Evolutionary conservation across 148 eudicot species (phyloP).

Genomic region (Fagopyrum esculentum): DNA sequence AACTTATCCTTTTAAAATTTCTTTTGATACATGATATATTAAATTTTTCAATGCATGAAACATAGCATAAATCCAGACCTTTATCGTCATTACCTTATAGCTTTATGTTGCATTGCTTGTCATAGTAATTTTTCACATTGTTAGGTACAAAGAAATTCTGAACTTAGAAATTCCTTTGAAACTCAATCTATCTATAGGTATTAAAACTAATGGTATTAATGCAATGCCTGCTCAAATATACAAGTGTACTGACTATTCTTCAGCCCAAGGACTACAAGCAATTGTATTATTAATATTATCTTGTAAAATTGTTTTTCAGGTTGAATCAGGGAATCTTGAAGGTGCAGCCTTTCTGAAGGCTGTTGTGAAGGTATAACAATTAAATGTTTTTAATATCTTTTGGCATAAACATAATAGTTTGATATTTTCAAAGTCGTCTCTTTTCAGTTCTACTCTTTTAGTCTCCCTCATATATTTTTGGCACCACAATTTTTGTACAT

Average conservation of each 20-base stretch:
- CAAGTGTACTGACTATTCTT: not conserved
- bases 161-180: not conserved
- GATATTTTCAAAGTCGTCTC: not conserved
- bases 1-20: not conserved
- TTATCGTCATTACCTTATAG: not conserved
- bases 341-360: slow-evolving; percentile 74
- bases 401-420: not conserved
- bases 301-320: slow-evolving; percentile 36
- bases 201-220: not conserved
- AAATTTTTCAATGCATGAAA: not conserved
- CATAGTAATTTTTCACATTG: not conserved
- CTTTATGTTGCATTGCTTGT: not conserved
- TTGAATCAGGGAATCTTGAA: slow-evolving; percentile 60
- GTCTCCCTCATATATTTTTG: not conserved
- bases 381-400: not conserved
- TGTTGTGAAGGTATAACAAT: slow-evolving; percentile 72
- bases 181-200: not conserved
- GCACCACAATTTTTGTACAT: not conserved
- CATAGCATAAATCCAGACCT: not conserved
- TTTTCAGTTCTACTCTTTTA: not conserved
- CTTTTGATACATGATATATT: not conserved
- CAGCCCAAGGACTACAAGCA: not conserved
- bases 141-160: not conserved
- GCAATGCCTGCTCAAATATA: not conserved
- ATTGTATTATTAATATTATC: not conserved